These are phyloP conservation scores for Penicillium malachiteum DNA, from an alignment of 495 filamentous ascomycete genomes.

Conservation along the genomic window DNA sequence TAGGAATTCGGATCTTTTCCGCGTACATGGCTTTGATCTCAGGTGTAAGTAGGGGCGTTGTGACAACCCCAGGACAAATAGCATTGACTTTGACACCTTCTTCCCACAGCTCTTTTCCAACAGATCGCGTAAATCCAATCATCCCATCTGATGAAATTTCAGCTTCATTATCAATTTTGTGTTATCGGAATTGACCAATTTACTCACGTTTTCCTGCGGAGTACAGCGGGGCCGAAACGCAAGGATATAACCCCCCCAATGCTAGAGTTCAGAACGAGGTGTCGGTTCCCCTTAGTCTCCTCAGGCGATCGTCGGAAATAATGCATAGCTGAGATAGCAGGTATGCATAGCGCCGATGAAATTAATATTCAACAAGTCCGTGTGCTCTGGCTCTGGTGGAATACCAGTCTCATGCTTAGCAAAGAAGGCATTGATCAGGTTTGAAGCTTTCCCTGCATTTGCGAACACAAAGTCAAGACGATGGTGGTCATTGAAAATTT, in stretches of 20 bases:
- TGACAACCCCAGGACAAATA: conserved; percentile 19
- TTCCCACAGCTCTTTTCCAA: conserved; percentile 7
- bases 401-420: neutral
- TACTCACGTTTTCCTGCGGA: conserved; percentile 19
- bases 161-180: too few species aligned
- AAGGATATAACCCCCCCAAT: conserved; percentile 23
- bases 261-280: conserved; percentile 20
- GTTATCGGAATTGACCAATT: too few species aligned
- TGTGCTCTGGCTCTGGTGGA: neutral
- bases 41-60: conserved; percentile 12
- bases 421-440: conserved; percentile 5
- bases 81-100: conserved; percentile 23
- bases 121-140: conserved; percentile 17
- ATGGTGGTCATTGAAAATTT: conserved; percentile 1
- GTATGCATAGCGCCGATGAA: conserved; percentile 64
- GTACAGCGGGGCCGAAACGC: conserved; percentile 13
- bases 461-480: conserved; percentile 29
- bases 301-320: conserved; percentile 23
- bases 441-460: conserved; percentile 20
- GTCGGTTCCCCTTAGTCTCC: neutral
- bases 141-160: conserved; percentile 14
- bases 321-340: conserved; percentile 49
- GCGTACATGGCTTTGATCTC: conserved; percentile 10
- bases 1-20: conserved; percentile 5
- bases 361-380: conserved; percentile 54